Evolutionary conservation across 148 eudicot species (phyloP).

Genomic region (Rhododendron ferrugineum): DNA sequence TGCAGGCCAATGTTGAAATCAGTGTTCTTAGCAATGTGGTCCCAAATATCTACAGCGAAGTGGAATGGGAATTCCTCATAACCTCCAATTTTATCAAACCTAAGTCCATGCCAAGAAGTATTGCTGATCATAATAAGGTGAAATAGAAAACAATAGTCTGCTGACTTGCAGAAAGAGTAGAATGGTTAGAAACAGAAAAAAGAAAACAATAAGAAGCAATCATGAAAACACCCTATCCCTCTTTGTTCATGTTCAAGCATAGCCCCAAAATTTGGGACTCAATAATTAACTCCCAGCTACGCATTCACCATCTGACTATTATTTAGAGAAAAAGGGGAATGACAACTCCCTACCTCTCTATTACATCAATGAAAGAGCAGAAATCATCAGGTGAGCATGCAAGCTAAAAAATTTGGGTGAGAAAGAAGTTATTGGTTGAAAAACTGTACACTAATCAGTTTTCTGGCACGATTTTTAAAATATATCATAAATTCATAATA

Average conservation of each 20-base stretch:
- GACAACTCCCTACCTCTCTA: conserved; percentile 1
- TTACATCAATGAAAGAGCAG: neutral
- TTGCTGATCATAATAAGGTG: conserved; percentile 11
- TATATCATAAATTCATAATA: neutral
- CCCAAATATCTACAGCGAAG: conserved; percentile 63
- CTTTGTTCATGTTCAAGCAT: neutral
- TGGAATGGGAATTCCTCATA: conserved; percentile 41
- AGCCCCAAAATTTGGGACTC: neutral
- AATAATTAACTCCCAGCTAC: neutral
- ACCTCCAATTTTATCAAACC: conserved; percentile 46
- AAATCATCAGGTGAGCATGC: neutral
- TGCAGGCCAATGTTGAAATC: conserved; percentile 14
- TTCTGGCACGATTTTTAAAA: neutral
- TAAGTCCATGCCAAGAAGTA: conserved; percentile 21
- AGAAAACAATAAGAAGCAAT: neutral
- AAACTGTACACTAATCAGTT: neutral
- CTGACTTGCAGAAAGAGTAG: neutral
- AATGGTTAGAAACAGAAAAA: neutral
- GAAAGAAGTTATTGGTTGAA: neutral
- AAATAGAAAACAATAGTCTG: neutral
- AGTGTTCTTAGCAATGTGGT: conserved; percentile 31
- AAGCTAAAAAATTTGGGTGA: neutral
- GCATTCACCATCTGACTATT: neutral
- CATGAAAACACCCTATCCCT: neutral
- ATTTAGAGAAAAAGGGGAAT: neutral